Conservation (phyloP, 106 monocot genomes). For the Agapanthus africanus region DNA sequence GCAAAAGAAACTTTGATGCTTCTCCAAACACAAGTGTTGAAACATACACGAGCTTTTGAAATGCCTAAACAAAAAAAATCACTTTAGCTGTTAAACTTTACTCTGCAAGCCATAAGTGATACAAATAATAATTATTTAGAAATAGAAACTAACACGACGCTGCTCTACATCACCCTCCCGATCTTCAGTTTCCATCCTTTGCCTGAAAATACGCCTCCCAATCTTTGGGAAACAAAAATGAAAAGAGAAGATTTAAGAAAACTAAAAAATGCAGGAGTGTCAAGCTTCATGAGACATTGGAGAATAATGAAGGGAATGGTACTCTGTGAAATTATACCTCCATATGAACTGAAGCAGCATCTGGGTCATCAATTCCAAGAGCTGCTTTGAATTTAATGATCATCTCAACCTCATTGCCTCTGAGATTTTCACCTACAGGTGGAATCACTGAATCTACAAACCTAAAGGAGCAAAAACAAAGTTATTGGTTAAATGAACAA, state of each 20-base stretch:
- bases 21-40: conserved; percentile 87
- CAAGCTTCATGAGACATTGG: not conserved
- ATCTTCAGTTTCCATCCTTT: conserved; percentile 86
- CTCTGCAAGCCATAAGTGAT: not conserved
- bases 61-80: conserved; percentile 56
- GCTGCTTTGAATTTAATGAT: conserved; percentile 85
- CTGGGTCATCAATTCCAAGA: conserved; percentile 92
- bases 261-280: not conserved
- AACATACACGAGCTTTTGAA: conserved; percentile 94
- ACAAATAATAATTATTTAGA: not conserved
- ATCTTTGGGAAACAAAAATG: conserved; percentile 34
- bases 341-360: conserved; percentile 92
- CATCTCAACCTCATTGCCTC: conserved; percentile 76
- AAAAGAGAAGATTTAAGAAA: not conserved
- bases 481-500: not conserved
- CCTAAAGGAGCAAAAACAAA: conserved; percentile 26
- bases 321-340: conserved; percentile 38
- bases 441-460: conserved; percentile 76
- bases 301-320: not conserved
- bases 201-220: conserved; percentile 84
- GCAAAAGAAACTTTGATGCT: conserved; percentile 88
- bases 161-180: conserved; percentile 81
- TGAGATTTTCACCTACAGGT: conserved; percentile 74
- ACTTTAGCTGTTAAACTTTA: conserved; percentile 1
- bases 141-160: conserved; percentile 39